These are phyloP conservation scores for Rhodofomes roseus DNA, from an alignment of 1,284 basidiomycete species.

Conservation along the genomic window DNA sequence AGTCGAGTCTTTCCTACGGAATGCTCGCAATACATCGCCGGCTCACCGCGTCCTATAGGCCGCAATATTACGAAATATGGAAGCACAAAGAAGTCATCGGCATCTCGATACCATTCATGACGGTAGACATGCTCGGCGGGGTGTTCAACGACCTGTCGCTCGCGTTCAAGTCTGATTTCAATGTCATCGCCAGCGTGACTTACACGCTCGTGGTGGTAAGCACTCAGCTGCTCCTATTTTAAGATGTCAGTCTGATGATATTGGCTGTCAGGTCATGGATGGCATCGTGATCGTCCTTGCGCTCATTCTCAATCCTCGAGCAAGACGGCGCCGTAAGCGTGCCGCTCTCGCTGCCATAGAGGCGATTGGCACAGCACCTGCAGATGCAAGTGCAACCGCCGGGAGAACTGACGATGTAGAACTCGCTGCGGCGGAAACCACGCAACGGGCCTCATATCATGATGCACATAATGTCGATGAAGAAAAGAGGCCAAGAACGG, in stretches of 20 bases:
- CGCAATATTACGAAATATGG: conserved; percentile 70
- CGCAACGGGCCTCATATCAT: too few species aligned
- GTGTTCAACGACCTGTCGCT: conserved; percentile 71
- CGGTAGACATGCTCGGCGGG: conserved; percentile 69
- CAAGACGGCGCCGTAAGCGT: conserved; percentile 31
- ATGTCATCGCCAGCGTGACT: conserved; percentile 62
- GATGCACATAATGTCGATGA: not conserved
- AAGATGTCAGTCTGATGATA: not conserved
- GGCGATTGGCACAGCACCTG: not conserved
- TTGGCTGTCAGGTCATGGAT: conserved; percentile 18
- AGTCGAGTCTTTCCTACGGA: conserved; percentile 16
- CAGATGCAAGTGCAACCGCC: not conserved
- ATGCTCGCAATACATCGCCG: not conserved
- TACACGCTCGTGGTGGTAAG: conserved; percentile 59
- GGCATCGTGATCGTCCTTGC: conserved; percentile 22
- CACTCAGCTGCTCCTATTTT: not conserved
- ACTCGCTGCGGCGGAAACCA: not conserved
- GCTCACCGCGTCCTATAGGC: conserved; percentile 22
- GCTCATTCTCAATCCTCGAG: conserved; percentile 22
- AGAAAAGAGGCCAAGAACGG: not conserved
- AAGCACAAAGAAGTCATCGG: conserved; percentile 68
- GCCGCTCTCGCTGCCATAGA: conserved; percentile 13
- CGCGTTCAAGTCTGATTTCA: conserved; percentile 64
- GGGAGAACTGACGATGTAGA: not conserved
- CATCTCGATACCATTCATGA: conserved; percentile 69